Evolutionary conservation across 345 rosid genomes (phyloP).

Genomic region (Aegle marmelos): DNA sequence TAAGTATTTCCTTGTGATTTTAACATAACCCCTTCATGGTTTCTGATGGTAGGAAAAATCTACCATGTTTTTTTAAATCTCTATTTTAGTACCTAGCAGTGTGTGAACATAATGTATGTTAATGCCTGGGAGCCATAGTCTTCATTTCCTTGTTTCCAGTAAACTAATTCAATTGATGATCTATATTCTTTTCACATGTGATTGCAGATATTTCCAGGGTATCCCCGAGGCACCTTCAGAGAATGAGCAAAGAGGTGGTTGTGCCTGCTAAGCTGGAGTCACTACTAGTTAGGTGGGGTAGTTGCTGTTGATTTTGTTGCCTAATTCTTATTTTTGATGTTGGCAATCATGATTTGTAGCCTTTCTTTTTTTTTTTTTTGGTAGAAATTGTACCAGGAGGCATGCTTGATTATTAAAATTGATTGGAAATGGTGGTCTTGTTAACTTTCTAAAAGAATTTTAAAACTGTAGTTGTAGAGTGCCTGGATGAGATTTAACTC

Average conservation of each 20-base stretch:
- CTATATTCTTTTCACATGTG: neutral
- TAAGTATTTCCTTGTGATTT: neutral
- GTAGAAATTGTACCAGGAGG: constrained; percentile 18
- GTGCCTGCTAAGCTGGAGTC: constrained; percentile 60
- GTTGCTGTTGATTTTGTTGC: neutral
- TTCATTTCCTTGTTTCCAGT: too few species aligned
- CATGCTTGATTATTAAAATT: neutral
- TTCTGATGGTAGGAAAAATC: neutral
- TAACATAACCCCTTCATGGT: neutral
- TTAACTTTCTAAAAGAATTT: neutral
- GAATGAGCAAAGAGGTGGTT: constrained; percentile 87
- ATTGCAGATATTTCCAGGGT: constrained; percentile 86
- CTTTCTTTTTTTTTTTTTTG: constrained; percentile 13
- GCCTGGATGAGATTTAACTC: neutral
- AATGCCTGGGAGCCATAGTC: neutral
- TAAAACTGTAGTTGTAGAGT: neutral
- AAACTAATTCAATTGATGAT: too few species aligned
- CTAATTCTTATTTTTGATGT: constrained; percentile 20
- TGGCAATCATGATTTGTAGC: neutral
- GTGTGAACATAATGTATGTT: neutral
- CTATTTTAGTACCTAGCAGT: neutral
- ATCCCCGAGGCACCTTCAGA: constrained; percentile 68
- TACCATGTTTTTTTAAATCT: neutral
- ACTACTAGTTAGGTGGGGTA: neutral
- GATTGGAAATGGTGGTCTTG: neutral